Base-by-base conservation (phyloP, 2,329 filamentous ascomycete species). In the Penicillium occitanis region DNA sequence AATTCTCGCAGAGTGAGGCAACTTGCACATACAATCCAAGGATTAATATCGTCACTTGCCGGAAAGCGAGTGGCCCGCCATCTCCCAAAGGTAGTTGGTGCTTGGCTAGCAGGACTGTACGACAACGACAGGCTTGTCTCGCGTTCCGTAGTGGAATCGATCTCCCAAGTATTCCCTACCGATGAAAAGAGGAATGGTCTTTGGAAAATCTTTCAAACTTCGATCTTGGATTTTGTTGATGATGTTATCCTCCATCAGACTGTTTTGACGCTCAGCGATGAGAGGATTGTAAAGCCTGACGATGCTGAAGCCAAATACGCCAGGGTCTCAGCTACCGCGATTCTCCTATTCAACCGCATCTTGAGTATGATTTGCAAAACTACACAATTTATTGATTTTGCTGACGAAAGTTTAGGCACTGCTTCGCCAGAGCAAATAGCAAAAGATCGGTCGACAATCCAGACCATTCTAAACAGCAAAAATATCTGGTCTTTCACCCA, bases 101-200 rank as follows among this genome's bases (percentile, higher is more conserved):
- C 92, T n/a, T 99, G 96, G 95, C 85, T 98, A 13, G 91, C 91
- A 7, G 95, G 94, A 0, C 86, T 90, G 1, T 96, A 93, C 74
- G 95, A 99, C 76, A 90, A 87, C 70, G 94, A 99, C 74, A 88
- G 88, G 64, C 84, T 85, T 19, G 92, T 93, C 14, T 84, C 90
- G 7, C 87, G 88, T 66, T 88, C 91, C n/a, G 93, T 93, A 1
- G 85, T 86, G 66, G 89, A 94, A 55, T 91, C 93, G 0, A 82
- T 97, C 19, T 85, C 86, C 0, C 86, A 85, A 2, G 91, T 97
- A 48, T 90, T 98, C 64, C 86, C 86, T 22, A 92, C 90, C 0
- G 86, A 91, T 19, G 92, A 96, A 65, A 99, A 97, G 79, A 81
- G 90, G 44, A 80, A 82, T 25, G 85, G 86, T 59, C 90, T 98